Base-by-base conservation (phyloP, 2,329 filamentous ascomycete genomes). In the Knoxdaviesia capensis region DNA sequence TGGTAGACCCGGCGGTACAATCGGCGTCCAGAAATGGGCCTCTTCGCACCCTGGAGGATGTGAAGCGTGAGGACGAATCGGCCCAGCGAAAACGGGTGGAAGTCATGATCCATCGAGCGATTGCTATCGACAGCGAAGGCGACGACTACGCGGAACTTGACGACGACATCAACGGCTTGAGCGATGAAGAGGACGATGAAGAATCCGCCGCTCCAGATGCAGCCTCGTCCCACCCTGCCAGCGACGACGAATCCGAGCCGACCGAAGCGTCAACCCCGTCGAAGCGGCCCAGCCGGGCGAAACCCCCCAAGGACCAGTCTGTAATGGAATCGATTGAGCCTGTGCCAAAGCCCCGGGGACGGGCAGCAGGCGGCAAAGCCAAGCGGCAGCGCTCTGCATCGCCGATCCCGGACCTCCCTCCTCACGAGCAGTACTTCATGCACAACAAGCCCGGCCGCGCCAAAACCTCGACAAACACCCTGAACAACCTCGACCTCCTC, bases 361-460 rank as follows among this genome's bases (percentile, higher is more conserved):
- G 50, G 7, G 46, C 45, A 11, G 61, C 59, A 51, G 20, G 20
- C 20, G 3, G 20, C 20, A 20, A 20, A 20, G 20, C 3, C 20
- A 20, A 20, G 20, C 69, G 72, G 48, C 72, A 75, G 51, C 74
- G 73, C 44, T 84, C 81, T 6, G 20, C 20, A 20, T 20, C 20
- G 20, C 81, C 82, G 1, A 86, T 81, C 5, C 85, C 85, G 3
- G 74, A 94, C 51, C 68, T 96, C 2, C 82, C 87, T 5, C 69
- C 87, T 0, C 84, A 94, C 53, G 90, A 96, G 57, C 73, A 81
- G 49, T 98, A 92, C 62, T 96, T 98, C 57, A 83, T 80, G 53
- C 84, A 96, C 53, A 94, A 93, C 55, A 78, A 84, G 39, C 77
- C 83, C 0, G 86, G 84, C 2, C 71, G 76, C 4, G 67, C 74